A percentile compares a stretch with the other conserved stretches of the same genome.
phyloP scores from a whole-genome alignment of 768 basidiomycete genomes.

The Psilocybe cubensis region DNA sequence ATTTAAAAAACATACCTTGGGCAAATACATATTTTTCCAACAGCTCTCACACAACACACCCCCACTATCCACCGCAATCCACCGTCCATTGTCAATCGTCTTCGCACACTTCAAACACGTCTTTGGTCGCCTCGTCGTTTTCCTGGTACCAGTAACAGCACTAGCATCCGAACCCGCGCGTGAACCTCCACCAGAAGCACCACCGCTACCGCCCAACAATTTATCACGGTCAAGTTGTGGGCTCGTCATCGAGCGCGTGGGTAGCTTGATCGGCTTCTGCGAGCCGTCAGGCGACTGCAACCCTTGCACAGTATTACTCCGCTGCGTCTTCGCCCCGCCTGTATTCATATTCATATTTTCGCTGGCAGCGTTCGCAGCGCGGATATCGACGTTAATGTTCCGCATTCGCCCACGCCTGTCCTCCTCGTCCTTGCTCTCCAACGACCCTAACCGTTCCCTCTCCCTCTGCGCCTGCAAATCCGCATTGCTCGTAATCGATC shows the following conservation, averaged over 20 bases:
- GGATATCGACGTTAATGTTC: neutral
- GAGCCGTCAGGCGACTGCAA: conserved; percentile 26
- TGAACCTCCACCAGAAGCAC: neutral
- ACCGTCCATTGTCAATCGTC: conserved; percentile 77
- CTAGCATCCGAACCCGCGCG: neutral
- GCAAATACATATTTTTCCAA: conserved; percentile 97
- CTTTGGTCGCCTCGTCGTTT: conserved; percentile 39
- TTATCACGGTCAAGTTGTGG: conserved; percentile 24
- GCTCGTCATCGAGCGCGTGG: conserved; percentile 55
- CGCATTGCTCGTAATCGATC: conserved; percentile 8
- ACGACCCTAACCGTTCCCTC: conserved; percentile 20
- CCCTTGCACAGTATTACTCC: conserved; percentile 58
- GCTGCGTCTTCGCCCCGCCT: conserved; percentile 30
- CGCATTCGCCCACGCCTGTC: neutral
- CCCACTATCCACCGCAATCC: conserved; percentile 79
- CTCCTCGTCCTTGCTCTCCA: conserved; percentile 34
- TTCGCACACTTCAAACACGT: conserved; percentile 72
- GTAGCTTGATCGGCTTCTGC: conserved; percentile 56
- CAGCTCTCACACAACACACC: conserved; percentile 85
- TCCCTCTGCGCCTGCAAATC: conserved; percentile 24
- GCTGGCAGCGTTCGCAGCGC: neutral
- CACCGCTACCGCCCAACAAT: conserved; percentile 13
- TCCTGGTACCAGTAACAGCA: neutral
- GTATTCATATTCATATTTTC: conserved; percentile 13
- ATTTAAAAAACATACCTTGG: conserved; percentile 58